Evolutionary conservation across 2,329 filamentous ascomycete species (phyloP).

Genomic region (Fusarium nanum): DNA sequence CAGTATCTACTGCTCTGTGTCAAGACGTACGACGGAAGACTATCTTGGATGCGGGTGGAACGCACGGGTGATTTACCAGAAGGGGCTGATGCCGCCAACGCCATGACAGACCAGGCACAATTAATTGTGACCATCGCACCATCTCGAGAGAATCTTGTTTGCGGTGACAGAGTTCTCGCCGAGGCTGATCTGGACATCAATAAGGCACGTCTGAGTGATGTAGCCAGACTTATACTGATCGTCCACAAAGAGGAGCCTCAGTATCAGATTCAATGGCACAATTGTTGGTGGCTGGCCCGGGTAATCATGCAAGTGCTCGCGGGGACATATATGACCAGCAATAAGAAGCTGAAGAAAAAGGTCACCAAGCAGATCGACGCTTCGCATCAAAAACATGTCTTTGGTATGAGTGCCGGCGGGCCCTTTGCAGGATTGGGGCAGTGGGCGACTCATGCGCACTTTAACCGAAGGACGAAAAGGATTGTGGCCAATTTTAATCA

Average conservation of each 20-base stretch:
- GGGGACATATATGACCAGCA: background rate
- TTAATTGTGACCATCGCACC: slow-evolving; percentile 1
- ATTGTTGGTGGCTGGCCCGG: slow-evolving; percentile 5
- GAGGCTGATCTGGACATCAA: background rate
- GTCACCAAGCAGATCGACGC: background rate
- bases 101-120: background rate
- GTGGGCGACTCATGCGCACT: background rate
- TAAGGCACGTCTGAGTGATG: background rate
- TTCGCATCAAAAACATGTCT: background rate
- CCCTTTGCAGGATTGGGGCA: background rate
- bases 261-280: background rate
- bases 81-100: background rate
- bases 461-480: background rate
- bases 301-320: background rate
- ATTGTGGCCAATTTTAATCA: background rate
- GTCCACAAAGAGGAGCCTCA: slow-evolving; percentile 5
- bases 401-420: background rate
- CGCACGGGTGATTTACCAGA: background rate
- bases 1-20: background rate
- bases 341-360: background rate
- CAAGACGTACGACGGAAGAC: background rate
- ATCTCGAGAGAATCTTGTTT: background rate
- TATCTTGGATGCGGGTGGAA: background rate
- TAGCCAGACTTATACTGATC: background rate
- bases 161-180: background rate